These are phyloP conservation scores for Lentinus tigrinus DNA, from an alignment of 768 basidiomycete species.

Conservation along the genomic window DNA sequence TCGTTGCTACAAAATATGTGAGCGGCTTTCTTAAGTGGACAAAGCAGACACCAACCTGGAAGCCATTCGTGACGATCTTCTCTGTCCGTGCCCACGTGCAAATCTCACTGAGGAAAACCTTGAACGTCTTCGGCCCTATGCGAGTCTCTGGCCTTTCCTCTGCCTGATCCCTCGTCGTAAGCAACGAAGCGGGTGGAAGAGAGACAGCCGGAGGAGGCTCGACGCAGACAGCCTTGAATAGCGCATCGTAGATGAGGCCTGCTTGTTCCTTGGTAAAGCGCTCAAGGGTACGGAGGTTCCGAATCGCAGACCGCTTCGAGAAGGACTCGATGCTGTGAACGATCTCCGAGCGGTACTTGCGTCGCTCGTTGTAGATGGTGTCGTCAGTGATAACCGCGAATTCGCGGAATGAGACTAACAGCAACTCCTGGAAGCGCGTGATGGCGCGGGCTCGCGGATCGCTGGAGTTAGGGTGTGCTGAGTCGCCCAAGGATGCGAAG, in stretches of 20 bases:
- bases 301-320: conserved; percentile 85
- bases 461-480: conserved; percentile 85
- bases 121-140: conserved; percentile 83
- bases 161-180: conserved; percentile 51
- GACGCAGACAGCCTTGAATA: conserved; percentile 81
- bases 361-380: conserved; percentile 83
- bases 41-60: conserved; percentile 55
- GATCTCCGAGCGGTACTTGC: conserved; percentile 83
- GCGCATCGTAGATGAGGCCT: conserved; percentile 88
- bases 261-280: conserved; percentile 85
- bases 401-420: conserved; percentile 96
- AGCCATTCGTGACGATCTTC: conserved; percentile 87
- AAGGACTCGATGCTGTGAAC: conserved; percentile 92
- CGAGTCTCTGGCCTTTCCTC: conserved; percentile 88
- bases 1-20: conserved; percentile 56
- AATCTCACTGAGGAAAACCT: conserved; percentile 86
- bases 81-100: conserved; percentile 96
- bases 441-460: conserved; percentile 92
- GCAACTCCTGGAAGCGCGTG: conserved; percentile 94
- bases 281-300: conserved; percentile 79
- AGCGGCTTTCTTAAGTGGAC: neutral
- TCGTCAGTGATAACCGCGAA: conserved; percentile 97
- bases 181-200: conserved; percentile 48
- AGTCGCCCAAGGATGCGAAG: conserved; percentile 89
- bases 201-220: conserved; percentile 57